A percentile compares a stretch with the other conserved stretches of the same genome.
Conservation (phyloP, 768 basidiomycete species). For the Tylopilus felleus region DNA sequence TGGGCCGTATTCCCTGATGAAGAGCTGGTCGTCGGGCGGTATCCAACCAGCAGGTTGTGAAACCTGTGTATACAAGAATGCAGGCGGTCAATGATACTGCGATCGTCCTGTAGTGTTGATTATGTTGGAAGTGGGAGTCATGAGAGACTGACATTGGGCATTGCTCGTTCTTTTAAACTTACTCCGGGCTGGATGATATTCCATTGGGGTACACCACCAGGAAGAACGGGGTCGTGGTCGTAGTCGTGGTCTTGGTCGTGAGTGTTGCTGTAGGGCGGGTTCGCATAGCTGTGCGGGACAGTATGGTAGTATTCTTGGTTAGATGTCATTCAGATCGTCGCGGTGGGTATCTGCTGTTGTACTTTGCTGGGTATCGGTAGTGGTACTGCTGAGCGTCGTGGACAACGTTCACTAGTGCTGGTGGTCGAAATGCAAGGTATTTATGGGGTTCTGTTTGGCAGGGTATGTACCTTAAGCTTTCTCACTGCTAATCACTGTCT, state of each 20-base stretch:
- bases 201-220: constrained; percentile 27
- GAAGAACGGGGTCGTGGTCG: constrained; percentile 24
- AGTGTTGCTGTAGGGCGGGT: constrained; percentile 10
- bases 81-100: constrained; percentile 24
- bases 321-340: constrained; percentile 21
- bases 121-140: constrained; percentile 4
- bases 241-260: constrained; percentile 29
- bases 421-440: constrained; percentile 4
- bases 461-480: too few relatives aligned
- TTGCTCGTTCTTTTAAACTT: constrained; percentile 29
- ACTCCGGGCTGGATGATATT: constrained; percentile 10
- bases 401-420: constrained; percentile 2
- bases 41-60: constrained; percentile 58
- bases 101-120: constrained; percentile 21
- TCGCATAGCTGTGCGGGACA: constrained; percentile 10
- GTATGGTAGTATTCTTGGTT: constrained; percentile 25
- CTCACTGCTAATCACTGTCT: too few relatives aligned
- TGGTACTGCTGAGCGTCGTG: neutral
- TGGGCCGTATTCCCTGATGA: constrained; percentile 44
- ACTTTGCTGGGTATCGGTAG: constrained; percentile 13
- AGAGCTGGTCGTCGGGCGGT: constrained; percentile 77
- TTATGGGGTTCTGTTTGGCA: too few relatives aligned
- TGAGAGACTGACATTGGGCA: constrained; percentile 32
- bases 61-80: constrained; percentile 45
- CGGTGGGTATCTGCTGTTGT: constrained; percentile 14